phyloP scores from a whole-genome alignment of 192 early-diverging fungal genomes.

The Backusella liffmaniae region DNA sequence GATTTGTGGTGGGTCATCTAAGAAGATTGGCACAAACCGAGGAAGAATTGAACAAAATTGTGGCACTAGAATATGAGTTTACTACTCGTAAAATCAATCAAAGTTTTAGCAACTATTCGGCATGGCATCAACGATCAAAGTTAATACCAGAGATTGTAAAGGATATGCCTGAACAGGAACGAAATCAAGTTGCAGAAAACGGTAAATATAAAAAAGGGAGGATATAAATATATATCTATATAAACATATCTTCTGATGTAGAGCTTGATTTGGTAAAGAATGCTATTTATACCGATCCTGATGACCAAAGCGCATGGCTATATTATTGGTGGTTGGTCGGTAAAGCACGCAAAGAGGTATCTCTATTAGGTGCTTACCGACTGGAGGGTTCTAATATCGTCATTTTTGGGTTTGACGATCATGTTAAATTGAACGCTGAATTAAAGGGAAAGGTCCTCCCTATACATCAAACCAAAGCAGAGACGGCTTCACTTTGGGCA shows the following conservation, averaged over 20 bases:
- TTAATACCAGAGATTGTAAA: constrained; percentile 60
- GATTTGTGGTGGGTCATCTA: constrained; percentile 68
- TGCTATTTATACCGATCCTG: constrained; percentile 95
- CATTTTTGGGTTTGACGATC: constrained; percentile 41
- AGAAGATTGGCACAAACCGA: constrained; percentile 1
- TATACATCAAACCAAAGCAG: neutral
- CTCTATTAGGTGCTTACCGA: constrained; percentile 33
- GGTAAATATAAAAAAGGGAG: constrained; percentile 9
- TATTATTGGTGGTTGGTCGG: constrained; percentile 95
- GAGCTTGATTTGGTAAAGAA: constrained; percentile 86
- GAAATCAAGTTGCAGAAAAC: constrained; percentile 33
- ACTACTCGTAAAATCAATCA: constrained; percentile 87
- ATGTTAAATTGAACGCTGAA: constrained; percentile 26
- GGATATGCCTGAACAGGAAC: constrained; percentile 43
- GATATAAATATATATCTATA: neutral
- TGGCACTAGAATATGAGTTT: constrained; percentile 78
- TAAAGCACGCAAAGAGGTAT: constrained; percentile 30
- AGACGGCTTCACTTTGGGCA: constrained; percentile 17
- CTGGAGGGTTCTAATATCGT: constrained; percentile 13
- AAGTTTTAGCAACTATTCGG: constrained; percentile 95
- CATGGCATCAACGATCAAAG: constrained; percentile 97
- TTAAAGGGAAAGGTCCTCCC: neutral
- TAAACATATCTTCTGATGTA: constrained; percentile 7
- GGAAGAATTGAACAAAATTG: constrained; percentile 37
- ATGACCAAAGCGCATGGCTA: constrained; percentile 96